phyloP scores from a whole-genome alignment of 75 land plant genomes.

The Ceratopteris richardii region DNA sequence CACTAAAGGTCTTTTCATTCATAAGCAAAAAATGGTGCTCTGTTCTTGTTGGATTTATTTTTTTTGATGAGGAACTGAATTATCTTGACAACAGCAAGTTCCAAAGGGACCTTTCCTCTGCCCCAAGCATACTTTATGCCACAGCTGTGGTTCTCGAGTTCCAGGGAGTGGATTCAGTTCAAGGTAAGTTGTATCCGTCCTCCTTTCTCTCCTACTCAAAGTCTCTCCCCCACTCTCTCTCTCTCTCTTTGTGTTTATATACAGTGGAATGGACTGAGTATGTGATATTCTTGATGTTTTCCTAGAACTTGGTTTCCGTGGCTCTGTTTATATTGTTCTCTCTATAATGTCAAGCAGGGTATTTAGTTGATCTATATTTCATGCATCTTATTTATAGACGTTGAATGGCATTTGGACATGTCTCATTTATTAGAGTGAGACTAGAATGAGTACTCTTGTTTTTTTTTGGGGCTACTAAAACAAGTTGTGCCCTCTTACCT shows the following conservation, averaged over 20 bases:
- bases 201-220: background rate
- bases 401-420: no score
- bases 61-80: background rate
- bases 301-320: no score
- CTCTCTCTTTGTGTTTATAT: background rate
- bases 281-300: no score
- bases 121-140: slow-evolving; percentile 85
- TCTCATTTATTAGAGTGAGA: no score
- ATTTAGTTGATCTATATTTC: no score
- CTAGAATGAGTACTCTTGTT: no score
- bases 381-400: no score
- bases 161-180: slow-evolving; percentile 91
- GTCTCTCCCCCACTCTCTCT: background rate
- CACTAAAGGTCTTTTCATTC: slow-evolving; percentile 64
- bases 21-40: background rate
- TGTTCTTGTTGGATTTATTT: background rate
- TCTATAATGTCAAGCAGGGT: no score
- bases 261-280: background rate
- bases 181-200: slow-evolving; percentile 35
- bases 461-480: no score
- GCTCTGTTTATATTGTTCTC: no score
- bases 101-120: slow-evolving; percentile 80
- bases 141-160: slow-evolving; percentile 85
- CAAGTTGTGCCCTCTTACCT: no score
- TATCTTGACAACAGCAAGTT: slow-evolving; percentile 47